phyloP scores from a whole-genome alignment of 768 basidiomycete genomes.

The Tricholoma terreum region DNA sequence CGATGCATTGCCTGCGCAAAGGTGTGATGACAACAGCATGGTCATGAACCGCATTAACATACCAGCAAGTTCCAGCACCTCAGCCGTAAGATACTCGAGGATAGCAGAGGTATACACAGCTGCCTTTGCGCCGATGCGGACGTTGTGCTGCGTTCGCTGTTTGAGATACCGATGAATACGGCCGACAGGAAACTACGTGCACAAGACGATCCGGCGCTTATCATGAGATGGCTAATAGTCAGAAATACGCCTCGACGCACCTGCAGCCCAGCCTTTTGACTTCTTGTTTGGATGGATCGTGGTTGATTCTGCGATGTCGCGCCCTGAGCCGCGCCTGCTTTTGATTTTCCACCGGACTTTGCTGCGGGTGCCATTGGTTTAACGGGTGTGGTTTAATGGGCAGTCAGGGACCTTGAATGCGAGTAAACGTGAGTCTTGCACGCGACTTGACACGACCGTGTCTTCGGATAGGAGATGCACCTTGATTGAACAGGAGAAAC shows the following conservation, averaged over 20 bases:
- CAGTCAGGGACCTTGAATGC: not conserved
- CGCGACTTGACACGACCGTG: not conserved
- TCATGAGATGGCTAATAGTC: not conserved
- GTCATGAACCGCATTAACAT: conserved; percentile 23
- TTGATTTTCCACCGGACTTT: conserved; percentile 63
- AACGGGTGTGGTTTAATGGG: not conserved
- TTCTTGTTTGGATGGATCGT: conserved; percentile 59
- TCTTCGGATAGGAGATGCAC: conserved; percentile 17
- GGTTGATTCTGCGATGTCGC: conserved; percentile 28
- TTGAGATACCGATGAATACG: conserved; percentile 97
- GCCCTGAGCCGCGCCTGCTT: conserved; percentile 40
- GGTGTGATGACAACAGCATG: not conserved
- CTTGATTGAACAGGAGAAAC: conserved; percentile 3
- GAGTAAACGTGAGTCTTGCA: not conserved
- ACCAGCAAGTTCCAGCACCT: conserved; percentile 96
- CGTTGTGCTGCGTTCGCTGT: conserved; percentile 87
- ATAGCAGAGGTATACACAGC: conserved; percentile 97
- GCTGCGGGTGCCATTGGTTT: conserved; percentile 43
- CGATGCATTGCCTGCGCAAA: conserved; percentile 79
- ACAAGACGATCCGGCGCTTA: not conserved
- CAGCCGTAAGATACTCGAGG: conserved; percentile 93
- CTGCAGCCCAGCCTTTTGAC: conserved; percentile 86
- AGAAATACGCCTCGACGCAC: conserved; percentile 34
- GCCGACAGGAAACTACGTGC: conserved; percentile 85
- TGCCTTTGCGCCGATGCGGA: conserved; percentile 96